Evolutionary conservation across 495 filamentous ascomycete species (phyloP), one percentile per base, ranked within the genome.

Genomic region (Xylaria acuta): DNA sequence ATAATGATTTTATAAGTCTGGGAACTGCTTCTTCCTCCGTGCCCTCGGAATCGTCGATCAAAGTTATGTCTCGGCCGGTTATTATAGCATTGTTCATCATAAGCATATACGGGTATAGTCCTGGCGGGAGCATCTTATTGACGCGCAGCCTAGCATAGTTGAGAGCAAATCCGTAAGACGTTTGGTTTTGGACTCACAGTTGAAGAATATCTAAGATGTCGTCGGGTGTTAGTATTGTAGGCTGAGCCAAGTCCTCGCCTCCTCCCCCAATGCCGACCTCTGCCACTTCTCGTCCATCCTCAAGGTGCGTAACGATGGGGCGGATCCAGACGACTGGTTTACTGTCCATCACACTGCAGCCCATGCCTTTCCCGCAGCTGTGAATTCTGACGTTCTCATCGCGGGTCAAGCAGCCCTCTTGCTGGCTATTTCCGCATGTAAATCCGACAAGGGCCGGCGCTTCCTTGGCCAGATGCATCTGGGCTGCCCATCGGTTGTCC

Each of bases 221-320:
- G 2, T 79, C 71, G 3, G 81, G 74, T 22, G 84, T 80, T 20
- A 88, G 78, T 72, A 92, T 92, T 27, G 89, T 88, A 3, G 85
- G 82, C 27, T 90, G 87, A 67, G 89, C 84, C 7, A 95, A 79
- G 78, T 95, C 94, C 12, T 91, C 91, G n/a, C 87, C 88, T 1
- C 93, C 95, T 30, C 91, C 94, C 8, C 94, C 94, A 68, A 92
- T 87, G 16, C 93, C 94, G 6, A 90, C 72, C 76, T 98, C 95
- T 18, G 86, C 83, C 7, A 97, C 79, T 56, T 92, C 89, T 22
- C 80, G 76, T 36, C 90, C 92, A 59, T 88, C 80, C 0, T 76
- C 67, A 8, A 84, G 83, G 69, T 74, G 86, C 72, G 69, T 90
- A 83, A 97, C 85, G 56, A 97, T 91, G 0, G 95, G 95, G 20